Percentiles rank a stretch among this genome's conserved stretches.
Evolutionary conservation across 1,139 yeast species (phyloP).

Genomic region (Pichia sp.): DNA sequence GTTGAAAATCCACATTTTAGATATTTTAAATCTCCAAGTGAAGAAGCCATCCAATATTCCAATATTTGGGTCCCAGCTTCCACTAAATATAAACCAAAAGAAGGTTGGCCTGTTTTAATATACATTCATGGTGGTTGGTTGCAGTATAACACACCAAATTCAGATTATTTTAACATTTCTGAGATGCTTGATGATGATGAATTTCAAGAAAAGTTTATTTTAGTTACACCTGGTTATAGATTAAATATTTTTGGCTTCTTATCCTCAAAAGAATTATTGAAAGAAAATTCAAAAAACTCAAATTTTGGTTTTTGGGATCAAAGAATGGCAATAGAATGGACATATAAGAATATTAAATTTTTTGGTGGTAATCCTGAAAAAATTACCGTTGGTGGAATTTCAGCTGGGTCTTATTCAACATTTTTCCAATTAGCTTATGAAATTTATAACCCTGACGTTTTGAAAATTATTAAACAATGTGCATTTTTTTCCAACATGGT

Average conservation of each 20-base stretch:
- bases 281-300: constrained; percentile 27
- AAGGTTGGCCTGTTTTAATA: constrained; percentile 37
- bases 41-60: constrained; percentile 33
- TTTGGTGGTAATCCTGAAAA: constrained; percentile 32
- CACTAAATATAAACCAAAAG: constrained; percentile 27
- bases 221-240: constrained; percentile 37
- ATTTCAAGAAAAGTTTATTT: constrained; percentile 29
- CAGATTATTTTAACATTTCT: constrained; percentile 18
- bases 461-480: constrained; percentile 34
- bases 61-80: constrained; percentile 38
- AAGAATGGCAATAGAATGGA: constrained; percentile 36
- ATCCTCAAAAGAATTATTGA: constrained; percentile 28
- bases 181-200: constrained; percentile 27
- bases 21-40: constrained; percentile 22
- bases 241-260: constrained; percentile 37
- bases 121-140: constrained; percentile 40
- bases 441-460: constrained; percentile 31
- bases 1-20: constrained; percentile 27
- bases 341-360: constrained; percentile 29
- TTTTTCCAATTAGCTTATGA: constrained; percentile 36
- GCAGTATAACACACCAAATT: constrained; percentile 33
- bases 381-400: constrained; percentile 29
- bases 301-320: constrained; percentile 42
- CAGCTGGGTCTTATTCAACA: constrained; percentile 33
- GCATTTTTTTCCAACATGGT: constrained; percentile 32